Percentiles rank a stretch among this genome's conserved stretches.
These are phyloP conservation scores for Ophiostoma quercus DNA, from an alignment of 2,329 filamentous ascomycete species.

Conservation along the genomic window DNA sequence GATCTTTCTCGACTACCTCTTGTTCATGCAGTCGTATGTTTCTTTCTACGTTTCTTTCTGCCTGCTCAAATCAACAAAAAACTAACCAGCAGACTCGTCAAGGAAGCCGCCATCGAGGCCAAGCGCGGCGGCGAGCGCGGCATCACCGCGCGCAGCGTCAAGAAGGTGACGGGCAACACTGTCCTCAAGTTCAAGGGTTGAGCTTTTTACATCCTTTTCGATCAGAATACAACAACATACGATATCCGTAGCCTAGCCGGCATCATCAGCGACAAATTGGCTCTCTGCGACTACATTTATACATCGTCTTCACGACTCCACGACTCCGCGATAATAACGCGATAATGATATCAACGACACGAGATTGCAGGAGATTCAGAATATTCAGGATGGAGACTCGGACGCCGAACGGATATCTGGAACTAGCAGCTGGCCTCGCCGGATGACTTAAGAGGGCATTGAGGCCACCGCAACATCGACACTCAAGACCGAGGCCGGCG, in stretches of 20 bases:
- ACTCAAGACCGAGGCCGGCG: neutral
- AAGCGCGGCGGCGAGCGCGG: constrained; percentile 68
- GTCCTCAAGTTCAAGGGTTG: constrained; percentile 64
- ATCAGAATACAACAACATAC: neutral
- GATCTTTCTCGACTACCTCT: constrained; percentile 79
- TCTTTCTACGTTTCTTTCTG: neutral
- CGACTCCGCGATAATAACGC: no score
- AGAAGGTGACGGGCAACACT: constrained; percentile 67
- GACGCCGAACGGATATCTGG: no score
- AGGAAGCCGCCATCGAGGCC: constrained; percentile 70
- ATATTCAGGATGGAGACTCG: no score
- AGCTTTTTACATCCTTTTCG: constrained; percentile 28
- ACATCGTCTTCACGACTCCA: neutral
- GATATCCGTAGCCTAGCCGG: neutral
- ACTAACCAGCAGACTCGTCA: constrained; percentile 56
- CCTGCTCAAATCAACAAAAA: neutral
- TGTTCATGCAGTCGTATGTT: constrained; percentile 66
- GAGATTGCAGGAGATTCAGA: no score
- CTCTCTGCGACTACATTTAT: no score
- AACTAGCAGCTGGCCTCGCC: neutral
- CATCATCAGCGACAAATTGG: neutral
- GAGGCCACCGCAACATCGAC: no score
- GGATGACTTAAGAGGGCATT: neutral
- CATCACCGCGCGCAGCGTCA: constrained; percentile 69
- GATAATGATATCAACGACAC: no score